Conservation (phyloP, 1,284 basidiomycete species). For the Wolfiporia cocos region DNA sequence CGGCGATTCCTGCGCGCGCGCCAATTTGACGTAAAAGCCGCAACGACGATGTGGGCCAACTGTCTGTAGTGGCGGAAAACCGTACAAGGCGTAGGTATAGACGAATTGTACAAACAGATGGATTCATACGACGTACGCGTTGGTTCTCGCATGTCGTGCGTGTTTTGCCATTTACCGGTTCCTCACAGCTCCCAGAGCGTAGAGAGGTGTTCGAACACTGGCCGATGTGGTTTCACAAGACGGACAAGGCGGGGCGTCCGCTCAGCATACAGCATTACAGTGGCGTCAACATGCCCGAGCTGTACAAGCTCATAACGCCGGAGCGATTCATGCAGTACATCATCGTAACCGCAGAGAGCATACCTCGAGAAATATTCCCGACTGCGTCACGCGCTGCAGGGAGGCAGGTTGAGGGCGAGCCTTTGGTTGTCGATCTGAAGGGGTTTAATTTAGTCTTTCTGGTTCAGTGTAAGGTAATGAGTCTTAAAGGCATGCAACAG, state of each 20-base stretch:
- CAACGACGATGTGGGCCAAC: slow-evolving; percentile 53
- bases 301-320: slow-evolving; percentile 55
- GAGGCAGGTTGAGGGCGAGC: slow-evolving; percentile 39
- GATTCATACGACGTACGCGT: slow-evolving; percentile 56
- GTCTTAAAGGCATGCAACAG: slow-evolving; percentile 16
- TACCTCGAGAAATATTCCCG: slow-evolving; percentile 64
- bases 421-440: slow-evolving; percentile 64
- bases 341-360: slow-evolving; percentile 52
- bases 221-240: slow-evolving; percentile 75
- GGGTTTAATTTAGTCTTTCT: slow-evolving; percentile 39
- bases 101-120: slow-evolving; percentile 44
- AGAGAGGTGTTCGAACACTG: slow-evolving; percentile 62
- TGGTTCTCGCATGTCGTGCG: not conserved
- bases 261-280: slow-evolving; percentile 61
- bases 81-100: slow-evolving; percentile 50
- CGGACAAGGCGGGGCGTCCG: slow-evolving; percentile 66
- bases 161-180: not conserved
- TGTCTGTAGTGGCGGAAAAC: slow-evolving; percentile 56
- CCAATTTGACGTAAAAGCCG: slow-evolving; percentile 44
- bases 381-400: slow-evolving; percentile 49
- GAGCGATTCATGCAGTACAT: slow-evolving; percentile 60
- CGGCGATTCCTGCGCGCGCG: slow-evolving; percentile 69
- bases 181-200: slow-evolving; percentile 56
- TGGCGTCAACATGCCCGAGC: slow-evolving; percentile 49
- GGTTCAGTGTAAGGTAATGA: not conserved